phyloP scores from a whole-genome alignment of 2,329 filamentous ascomycete genomes.

The Ophiocordyceps camponoti-rufipedis region DNA sequence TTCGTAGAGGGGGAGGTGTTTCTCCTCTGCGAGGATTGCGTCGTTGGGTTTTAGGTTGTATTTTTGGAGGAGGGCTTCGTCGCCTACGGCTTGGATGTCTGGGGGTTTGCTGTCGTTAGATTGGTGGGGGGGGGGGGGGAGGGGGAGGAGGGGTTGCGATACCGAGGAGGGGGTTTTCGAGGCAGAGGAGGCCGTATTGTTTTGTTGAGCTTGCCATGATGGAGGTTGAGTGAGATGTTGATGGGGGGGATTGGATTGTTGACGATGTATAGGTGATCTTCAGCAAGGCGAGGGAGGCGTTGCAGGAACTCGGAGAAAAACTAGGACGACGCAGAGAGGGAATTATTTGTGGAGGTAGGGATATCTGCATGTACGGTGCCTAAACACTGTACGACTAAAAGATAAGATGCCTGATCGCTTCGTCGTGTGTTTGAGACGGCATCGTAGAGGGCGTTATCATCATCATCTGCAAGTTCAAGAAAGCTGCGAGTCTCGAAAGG shows the following conservation, averaged over 20 bases:
- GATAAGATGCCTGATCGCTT: not conserved
- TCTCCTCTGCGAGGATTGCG: conserved; percentile 85
- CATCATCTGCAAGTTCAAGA: not conserved
- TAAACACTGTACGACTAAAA: not conserved
- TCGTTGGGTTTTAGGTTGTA: conserved; percentile 92
- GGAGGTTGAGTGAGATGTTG: not conserved
- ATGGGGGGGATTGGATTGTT: not conserved
- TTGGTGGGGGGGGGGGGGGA: not conserved
- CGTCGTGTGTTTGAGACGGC: no score
- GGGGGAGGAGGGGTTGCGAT: conserved; percentile 5
- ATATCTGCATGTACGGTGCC: not conserved
- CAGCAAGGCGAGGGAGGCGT: no score
- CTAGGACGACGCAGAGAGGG: not conserved
- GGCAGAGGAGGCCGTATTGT: conserved; percentile 75
- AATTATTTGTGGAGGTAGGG: not conserved
- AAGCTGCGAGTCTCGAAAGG: not conserved
- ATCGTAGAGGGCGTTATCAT: not conserved
- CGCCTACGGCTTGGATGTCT: conserved; percentile 73
- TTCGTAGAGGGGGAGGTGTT: conserved; percentile 80
- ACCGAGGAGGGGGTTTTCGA: conserved; percentile 97
- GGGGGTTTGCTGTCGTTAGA: not conserved
- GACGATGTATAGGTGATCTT: not conserved
- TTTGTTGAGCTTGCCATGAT: conserved; percentile 55
- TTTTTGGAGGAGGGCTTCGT: conserved; percentile 74
- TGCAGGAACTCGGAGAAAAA: no score